Evolutionary conservation across 257 asterid species (phyloP), one percentile per base, ranked within the genome.

Genomic region (Fraxinus cuspidata): DNA sequence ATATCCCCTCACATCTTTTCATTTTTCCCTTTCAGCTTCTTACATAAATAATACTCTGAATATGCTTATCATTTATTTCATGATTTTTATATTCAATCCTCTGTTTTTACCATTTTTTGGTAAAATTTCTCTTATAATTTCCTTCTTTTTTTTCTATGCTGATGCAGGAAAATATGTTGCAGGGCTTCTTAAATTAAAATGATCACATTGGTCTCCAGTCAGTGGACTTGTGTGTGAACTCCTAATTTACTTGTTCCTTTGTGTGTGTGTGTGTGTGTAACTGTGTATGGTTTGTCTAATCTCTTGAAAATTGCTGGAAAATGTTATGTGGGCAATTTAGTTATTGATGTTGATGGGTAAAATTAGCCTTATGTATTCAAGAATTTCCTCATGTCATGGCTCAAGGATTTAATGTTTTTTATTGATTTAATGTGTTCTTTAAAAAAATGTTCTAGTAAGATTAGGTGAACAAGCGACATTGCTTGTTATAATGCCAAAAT

Each of bases 161-260:
- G 72, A 74, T 80, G 86, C 84, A 86, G 88, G 72, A 51, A 53
- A 42, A n/a, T 47, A 8, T 35, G 58, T 42, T 60, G n/a, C 21
- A 66, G 68, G 53, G 68, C 74, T 44, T 60, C 67, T 75, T 60
- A 56, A 44, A 74, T 71, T 31, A 69, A 73, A 77, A 81, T 77
- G 70, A 67, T 29, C 66, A 64, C 58, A 58, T 71, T 65, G 74
- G 68, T 74, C 73, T 67, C 77, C 51, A 16, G 72, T 40, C 71
- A 44, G 40, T 83, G 69, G 79, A 81, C 64, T 78, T 25, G 19
- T 66, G 18, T 32, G 42, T 28, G 37, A 31, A 77, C 75, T 80
- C 76, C 71, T 38, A 49, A 35, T 38, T 42, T 29, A 9, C 73
- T 77, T 72, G 74, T 71, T 77, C 11, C 71, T n/a, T n/a, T n/a